These are phyloP conservation scores for Byssoonygena ceratinophila DNA, from an alignment of 2,329 filamentous ascomycete species.

Conservation along the genomic window DNA sequence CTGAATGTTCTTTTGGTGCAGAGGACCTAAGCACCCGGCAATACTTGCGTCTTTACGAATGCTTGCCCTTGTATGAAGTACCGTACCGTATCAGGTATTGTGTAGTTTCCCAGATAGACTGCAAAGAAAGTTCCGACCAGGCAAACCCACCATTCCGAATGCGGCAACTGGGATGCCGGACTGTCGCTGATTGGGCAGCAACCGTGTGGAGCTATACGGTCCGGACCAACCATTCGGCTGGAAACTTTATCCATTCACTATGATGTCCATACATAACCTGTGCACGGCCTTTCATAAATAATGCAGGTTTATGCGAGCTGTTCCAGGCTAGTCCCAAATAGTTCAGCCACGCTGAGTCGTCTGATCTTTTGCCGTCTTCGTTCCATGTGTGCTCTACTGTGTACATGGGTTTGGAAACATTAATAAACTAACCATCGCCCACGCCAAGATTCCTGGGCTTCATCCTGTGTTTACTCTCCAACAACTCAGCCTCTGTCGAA, in stretches of 20 bases:
- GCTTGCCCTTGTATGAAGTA: too few species aligned
- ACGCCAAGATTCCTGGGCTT: neutral
- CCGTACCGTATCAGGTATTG: too few species aligned
- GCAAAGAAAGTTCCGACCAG: neutral
- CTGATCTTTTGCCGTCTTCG: neutral
- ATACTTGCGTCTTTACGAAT: neutral
- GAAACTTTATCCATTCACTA: neutral
- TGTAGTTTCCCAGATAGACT: too few species aligned
- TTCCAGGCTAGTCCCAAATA: neutral
- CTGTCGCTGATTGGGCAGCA: neutral
- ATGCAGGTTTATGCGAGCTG: conserved; percentile 2
- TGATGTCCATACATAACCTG: neutral
- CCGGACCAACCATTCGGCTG: neutral
- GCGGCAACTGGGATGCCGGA: neutral
- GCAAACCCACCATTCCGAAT: neutral
- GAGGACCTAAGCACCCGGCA: neutral
- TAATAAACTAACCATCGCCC: neutral
- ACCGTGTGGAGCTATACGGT: neutral
- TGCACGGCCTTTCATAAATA: neutral
- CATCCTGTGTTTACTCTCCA: neutral
- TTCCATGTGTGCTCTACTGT: neutral
- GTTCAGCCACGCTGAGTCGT: neutral
- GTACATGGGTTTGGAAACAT: neutral
- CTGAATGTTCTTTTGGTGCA: neutral
- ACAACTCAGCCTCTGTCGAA: conserved; percentile 49